phyloP scores from a whole-genome alignment of 352 stramenopile species.

The Globisporangium cederbergense region DNA sequence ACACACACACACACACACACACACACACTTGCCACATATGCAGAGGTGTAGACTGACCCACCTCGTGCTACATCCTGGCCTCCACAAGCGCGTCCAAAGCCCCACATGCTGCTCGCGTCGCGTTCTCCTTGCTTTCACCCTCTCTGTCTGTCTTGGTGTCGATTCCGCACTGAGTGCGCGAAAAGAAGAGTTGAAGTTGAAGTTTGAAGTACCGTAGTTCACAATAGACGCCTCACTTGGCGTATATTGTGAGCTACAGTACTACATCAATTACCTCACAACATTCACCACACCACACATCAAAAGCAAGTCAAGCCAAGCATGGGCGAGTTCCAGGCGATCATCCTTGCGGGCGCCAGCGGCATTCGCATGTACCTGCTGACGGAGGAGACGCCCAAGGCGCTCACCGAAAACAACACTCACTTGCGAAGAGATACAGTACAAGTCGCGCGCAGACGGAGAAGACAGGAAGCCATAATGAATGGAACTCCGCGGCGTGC shows the following conservation, averaged over 20 bases:
- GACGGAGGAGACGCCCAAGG: too few relatives aligned
- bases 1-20: not conserved
- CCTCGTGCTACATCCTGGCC: not conserved
- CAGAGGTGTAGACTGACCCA: not conserved
- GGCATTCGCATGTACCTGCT: too few relatives aligned
- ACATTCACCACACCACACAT: too few relatives aligned
- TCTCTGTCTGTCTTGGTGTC: not conserved
- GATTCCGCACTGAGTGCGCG: constrained; percentile 8
- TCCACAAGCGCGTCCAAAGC: not conserved
- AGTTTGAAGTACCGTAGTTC: constrained; percentile 15
- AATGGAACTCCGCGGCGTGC: too few relatives aligned
- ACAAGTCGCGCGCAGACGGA: too few relatives aligned
- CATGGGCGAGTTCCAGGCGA: too few relatives aligned
- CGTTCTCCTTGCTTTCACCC: not conserved
- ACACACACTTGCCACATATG: not conserved
- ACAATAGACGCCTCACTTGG: not conserved
- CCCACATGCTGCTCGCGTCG: constrained; percentile 9
- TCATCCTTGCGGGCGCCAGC: too few relatives aligned
- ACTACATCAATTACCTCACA: not conserved
- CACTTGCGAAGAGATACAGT: too few relatives aligned
- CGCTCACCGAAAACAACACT: too few relatives aligned
- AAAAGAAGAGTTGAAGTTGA: constrained; percentile 11
- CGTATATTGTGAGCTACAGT: not conserved
- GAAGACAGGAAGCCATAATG: too few relatives aligned
- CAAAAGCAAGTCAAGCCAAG: too few relatives aligned